phyloP scores from a whole-genome alignment of 2,329 filamentous ascomycete species.

The Chrysosporium queenslandicum region DNA sequence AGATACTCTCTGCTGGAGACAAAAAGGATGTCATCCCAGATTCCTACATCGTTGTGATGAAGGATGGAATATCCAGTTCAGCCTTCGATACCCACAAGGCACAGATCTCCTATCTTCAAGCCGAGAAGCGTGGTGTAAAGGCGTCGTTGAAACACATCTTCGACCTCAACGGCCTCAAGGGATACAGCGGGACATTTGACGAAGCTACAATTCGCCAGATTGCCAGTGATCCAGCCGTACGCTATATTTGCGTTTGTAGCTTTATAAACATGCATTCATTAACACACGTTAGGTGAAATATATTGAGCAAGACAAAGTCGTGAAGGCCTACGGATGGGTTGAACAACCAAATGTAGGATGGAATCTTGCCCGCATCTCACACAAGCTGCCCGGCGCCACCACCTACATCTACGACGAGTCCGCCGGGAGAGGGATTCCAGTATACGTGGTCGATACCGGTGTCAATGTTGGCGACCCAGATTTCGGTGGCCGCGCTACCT shows the following conservation, averaged over 20 bases:
- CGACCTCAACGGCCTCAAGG: slow-evolving; percentile 11
- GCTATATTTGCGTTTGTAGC: neutral
- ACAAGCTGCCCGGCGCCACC: slow-evolving; percentile 19
- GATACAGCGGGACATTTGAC: slow-evolving; percentile 14
- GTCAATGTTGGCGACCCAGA: slow-evolving; percentile 27
- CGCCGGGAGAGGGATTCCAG: slow-evolving; percentile 28
- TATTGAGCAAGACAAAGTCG: slow-evolving; percentile 15
- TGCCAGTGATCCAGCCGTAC: slow-evolving; percentile 5
- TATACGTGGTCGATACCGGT: slow-evolving; percentile 33
- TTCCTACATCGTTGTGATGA: slow-evolving; percentile 16
- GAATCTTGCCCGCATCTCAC: slow-evolving; percentile 30
- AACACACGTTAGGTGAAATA: slow-evolving; percentile 13
- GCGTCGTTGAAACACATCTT: slow-evolving; percentile 3
- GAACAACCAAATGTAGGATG: slow-evolving; percentile 23
- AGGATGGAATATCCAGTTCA: slow-evolving; percentile 2
- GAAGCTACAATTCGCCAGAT: slow-evolving; percentile 9
- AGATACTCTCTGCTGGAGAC: slow-evolving; percentile 7
- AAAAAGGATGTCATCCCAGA: slow-evolving; percentile 8
- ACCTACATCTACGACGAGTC: slow-evolving; percentile 29
- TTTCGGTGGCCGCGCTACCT: slow-evolving; percentile 29
- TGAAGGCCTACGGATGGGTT: neutral
- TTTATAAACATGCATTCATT: neutral
- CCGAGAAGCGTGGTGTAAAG: neutral
- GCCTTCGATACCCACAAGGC: slow-evolving; percentile 8
- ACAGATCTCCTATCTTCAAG: neutral